A percentile compares a stretch with the other conserved stretches of the same genome.
These are phyloP conservation scores for Boletus semigastroideus DNA, from an alignment of 1,284 basidiomycete genomes.

Conservation along the genomic window DNA sequence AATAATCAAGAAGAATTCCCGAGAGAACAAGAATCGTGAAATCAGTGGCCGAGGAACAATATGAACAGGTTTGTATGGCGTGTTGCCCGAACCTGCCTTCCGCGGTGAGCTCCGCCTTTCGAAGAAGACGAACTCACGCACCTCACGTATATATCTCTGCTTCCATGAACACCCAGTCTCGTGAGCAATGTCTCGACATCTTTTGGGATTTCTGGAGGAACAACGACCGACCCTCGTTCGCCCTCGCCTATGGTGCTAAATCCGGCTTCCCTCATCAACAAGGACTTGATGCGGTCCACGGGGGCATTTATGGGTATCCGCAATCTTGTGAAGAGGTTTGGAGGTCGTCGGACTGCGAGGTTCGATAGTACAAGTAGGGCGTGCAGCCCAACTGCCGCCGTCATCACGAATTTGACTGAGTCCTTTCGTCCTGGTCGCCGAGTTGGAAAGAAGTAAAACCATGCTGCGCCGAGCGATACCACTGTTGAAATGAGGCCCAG, in stretches of 20 bases:
- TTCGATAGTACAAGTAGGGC: conserved; percentile 52
- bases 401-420: conserved; percentile 4
- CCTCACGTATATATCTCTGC: conserved; percentile 60
- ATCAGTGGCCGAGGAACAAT: conserved; percentile 58
- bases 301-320: conserved; percentile 54
- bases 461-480: conserved; percentile 20
- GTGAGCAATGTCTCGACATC: conserved; percentile 53
- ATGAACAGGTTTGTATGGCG: conserved; percentile 57
- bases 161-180: conserved; percentile 57
- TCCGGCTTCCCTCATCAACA: conserved; percentile 38
- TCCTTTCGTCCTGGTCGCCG: conserved; percentile 2
- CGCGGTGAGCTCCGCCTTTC: conserved; percentile 1
- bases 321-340: conserved; percentile 61
- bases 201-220: conserved; percentile 39
- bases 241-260: conserved; percentile 6
- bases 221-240: conserved; percentile 8
- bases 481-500: conserved; percentile 14
- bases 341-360: conserved; percentile 50
- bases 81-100: conserved; percentile 61
- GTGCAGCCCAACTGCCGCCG: conserved; percentile 48
- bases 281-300: conserved; percentile 48
- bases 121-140: conserved; percentile 28
- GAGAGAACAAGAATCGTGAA: conserved; percentile 60
- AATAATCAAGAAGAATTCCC: conserved; percentile 55
- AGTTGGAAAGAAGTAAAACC: conserved; percentile 18